Conservation (phyloP, 345 rosid genomes). For the Arabis hirsuta region DNA sequence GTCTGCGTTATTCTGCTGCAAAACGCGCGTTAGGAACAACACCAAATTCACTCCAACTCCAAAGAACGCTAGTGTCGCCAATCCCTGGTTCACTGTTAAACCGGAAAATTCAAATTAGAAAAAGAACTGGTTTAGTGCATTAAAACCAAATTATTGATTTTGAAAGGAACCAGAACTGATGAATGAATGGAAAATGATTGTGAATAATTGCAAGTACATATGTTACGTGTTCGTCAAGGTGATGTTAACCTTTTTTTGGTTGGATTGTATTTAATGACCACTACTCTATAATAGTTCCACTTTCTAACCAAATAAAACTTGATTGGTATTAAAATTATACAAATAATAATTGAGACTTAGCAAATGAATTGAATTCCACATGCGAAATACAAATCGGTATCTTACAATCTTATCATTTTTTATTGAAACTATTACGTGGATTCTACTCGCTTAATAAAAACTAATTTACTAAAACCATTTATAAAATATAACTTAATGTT, state of each 20-base stretch:
- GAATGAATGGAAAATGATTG: conserved; percentile 42
- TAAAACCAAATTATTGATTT: conserved; percentile 17
- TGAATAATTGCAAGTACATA: conserved; percentile 33
- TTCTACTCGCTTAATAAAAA: conserved; percentile 22
- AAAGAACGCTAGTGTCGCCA: conserved; percentile 97
- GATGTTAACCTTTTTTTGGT: conserved; percentile 39
- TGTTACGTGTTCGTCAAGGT: conserved; percentile 45
- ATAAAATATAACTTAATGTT: background rate
- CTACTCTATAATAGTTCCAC: conserved; percentile 29
- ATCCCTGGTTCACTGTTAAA: conserved; percentile 87
- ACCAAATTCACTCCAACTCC: conserved; percentile 98
- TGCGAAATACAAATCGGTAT: conserved; percentile 13
- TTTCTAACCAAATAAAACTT: conserved; percentile 33
- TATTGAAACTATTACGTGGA: conserved; percentile 20
- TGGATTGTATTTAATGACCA: conserved; percentile 42
- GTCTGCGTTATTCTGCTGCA: conserved; percentile 90
- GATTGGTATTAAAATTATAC: background rate
- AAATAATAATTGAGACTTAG: background rate
- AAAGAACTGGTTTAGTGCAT: conserved; percentile 16
- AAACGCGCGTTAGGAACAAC: conserved; percentile 90
- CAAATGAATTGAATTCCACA: conserved; percentile 8
- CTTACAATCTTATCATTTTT: background rate
- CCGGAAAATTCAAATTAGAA: conserved; percentile 24
- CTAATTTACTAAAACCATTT: background rate
- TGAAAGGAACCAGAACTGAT: conserved; percentile 37